Percentiles rank a stretch among this genome's conserved stretches.
Conservation (phyloP, 768 basidiomycete genomes). For the Podaxis sp. region DNA sequence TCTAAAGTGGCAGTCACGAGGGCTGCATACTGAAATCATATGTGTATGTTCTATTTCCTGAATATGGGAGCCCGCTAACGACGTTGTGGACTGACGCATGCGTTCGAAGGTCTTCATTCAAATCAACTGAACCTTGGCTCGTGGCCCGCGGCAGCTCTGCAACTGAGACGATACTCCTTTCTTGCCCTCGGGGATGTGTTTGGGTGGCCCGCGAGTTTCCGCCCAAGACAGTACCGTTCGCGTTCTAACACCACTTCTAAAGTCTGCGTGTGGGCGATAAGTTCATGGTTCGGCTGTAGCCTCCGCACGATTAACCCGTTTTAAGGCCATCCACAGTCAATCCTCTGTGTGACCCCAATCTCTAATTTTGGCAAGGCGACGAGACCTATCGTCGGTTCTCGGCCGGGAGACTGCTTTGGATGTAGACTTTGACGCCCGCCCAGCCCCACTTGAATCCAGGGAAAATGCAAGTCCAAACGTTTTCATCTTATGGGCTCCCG, state of each 20-base stretch:
- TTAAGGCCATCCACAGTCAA: neutral
- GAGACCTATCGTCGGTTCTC: neutral
- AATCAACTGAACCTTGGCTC: neutral
- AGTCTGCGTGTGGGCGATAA: neutral
- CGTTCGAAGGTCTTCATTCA: neutral
- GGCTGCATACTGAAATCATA: neutral
- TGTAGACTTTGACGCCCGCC: neutral
- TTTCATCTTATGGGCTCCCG: neutral
- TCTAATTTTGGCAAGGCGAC: neutral
- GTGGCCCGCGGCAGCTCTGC: neutral
- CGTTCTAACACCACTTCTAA: neutral
- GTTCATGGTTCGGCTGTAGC: neutral
- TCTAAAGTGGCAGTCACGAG: neutral
- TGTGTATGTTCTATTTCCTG: neutral
- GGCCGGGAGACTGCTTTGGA: neutral
- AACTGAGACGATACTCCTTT: neutral
- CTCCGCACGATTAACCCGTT: neutral
- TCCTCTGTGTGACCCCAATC: neutral
- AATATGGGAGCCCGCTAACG: neutral
- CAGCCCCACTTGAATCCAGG: neutral
- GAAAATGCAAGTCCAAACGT: neutral
- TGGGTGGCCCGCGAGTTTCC: neutral
- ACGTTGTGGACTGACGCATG: neutral
- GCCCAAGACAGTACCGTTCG: neutral
- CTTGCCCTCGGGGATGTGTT: neutral